A percentile compares a stretch with the other conserved stretches of the same genome.
These are phyloP conservation scores for Daphne laureola DNA, from an alignment of 441 rosid species.

Conservation along the genomic window DNA sequence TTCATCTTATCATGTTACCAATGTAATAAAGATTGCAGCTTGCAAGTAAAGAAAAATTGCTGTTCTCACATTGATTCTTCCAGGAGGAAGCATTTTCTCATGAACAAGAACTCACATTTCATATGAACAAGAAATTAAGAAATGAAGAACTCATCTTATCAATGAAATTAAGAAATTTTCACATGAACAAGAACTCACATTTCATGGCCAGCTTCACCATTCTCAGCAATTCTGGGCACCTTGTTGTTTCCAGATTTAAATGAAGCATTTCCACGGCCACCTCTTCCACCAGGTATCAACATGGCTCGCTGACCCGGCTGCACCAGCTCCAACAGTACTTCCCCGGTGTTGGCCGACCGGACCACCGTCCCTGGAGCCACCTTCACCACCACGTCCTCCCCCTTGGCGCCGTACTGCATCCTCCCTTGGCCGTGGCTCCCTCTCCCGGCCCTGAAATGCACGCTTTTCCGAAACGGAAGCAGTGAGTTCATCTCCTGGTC, in stretches of 20 bases:
- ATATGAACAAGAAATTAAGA: too few species aligned
- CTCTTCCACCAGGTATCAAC: slow-evolving; percentile 89
- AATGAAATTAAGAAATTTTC: too few species aligned
- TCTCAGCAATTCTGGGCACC: slow-evolving; percentile 88
- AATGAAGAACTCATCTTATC: too few species aligned
- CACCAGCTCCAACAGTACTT: slow-evolving; percentile 76
- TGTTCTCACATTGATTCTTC: too few species aligned
- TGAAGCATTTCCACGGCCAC: slow-evolving; percentile 90
- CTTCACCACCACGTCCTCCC: slow-evolving; percentile 74
- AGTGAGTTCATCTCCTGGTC: slow-evolving; percentile 77
- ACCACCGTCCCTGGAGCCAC: slow-evolving; percentile 84
- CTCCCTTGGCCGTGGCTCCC: slow-evolving; percentile 77
- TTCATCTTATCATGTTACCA: too few species aligned
- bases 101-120: too few species aligned
- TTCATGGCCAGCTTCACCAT: slow-evolving; percentile 89
- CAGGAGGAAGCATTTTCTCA: too few species aligned
- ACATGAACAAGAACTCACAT: slow-evolving; percentile 47
- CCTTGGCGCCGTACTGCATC: slow-evolving; percentile 65
- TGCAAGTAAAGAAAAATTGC: too few species aligned
- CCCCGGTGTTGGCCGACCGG: slow-evolving; percentile 57
- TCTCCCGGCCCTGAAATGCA: slow-evolving; percentile 80
- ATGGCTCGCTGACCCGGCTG: slow-evolving; percentile 70
- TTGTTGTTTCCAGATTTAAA: slow-evolving; percentile 75
- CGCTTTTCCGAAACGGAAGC: slow-evolving; percentile 66
- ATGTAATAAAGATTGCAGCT: too few species aligned